Evolutionary conservation across 306 rosid genomes (phyloP), one percentile per base, ranked within the genome.

Genomic region (Purshia tridentata): DNA sequence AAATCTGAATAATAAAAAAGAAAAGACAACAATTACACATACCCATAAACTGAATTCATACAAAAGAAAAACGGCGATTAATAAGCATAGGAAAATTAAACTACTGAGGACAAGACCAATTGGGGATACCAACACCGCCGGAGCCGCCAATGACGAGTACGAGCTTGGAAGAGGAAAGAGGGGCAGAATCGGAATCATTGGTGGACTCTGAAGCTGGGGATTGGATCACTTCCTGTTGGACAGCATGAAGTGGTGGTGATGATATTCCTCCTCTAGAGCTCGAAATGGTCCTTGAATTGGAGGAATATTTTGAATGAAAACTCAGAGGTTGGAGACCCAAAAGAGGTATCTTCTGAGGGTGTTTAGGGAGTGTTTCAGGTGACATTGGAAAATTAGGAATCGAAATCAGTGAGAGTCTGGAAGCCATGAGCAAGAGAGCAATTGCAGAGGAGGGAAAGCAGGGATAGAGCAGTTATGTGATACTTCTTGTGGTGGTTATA

Each of bases 131-230:
- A 74, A 91, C 96, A 29, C 98, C 98, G 2, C 98, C 98, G 0
- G 97, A 73, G 61, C 88, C 98, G 52, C 98, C 98, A 63, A 88
- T 81, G 67, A 93, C 92, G 55, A 93, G 98, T 12, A 91, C 96
- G 22, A 91, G 67, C 81, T 91, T 93, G 37, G 96, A 80, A 53
- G 97, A 89, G 5, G 90, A 68, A 49, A 83, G 65, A 13, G 84
- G 72, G 9, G 67, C 55, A 53, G 52, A 44, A 67, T 79, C 67
- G 18, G 56, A 60, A 68, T 67, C 77, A 6, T 53, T 60, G 58
- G 68, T 70, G 22, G 73, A 75, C 19, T 82, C 89, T 39, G 86
- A 85, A 82, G 19, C 78, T 12, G 77, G 82, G 39, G 82, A 77
- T 29, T 82, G 81, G 52, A 77, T 9, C 12, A 65, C 41, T 54